These are phyloP conservation scores for Apiotrichum siamense DNA, from an alignment of 1,284 basidiomycete species.

Conservation along the genomic window DNA sequence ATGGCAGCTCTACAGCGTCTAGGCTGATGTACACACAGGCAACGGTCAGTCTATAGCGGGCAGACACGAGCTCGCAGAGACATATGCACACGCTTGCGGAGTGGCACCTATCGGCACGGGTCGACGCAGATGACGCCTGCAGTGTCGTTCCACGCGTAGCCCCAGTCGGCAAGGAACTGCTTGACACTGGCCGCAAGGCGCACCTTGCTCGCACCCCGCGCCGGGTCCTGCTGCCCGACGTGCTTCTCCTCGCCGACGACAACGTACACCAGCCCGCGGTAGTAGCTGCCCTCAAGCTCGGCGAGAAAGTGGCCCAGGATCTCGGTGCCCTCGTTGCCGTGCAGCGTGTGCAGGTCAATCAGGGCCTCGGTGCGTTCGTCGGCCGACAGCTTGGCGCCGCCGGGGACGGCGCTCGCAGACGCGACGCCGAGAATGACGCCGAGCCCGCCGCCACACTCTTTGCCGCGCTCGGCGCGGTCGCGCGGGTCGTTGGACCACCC, in stretches of 20 bases:
- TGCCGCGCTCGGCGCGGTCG: conserved; percentile 70
- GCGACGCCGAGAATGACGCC: conserved; percentile 82
- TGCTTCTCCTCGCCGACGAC: conserved; percentile 95
- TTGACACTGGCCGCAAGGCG: conserved; percentile 77
- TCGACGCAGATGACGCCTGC: conserved; percentile 87
- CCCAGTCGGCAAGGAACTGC: conserved; percentile 85
- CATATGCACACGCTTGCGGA: too few relatives aligned
- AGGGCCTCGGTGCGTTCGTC: conserved; percentile 76
- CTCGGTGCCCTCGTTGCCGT: conserved; percentile 84
- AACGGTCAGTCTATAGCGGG: too few relatives aligned
- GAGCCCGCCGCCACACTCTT: conserved; percentile 68
- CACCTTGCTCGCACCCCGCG: conserved; percentile 70
- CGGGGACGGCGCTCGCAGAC: conserved; percentile 53
- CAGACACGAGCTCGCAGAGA: too few relatives aligned
- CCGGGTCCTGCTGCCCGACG: conserved; percentile 75
- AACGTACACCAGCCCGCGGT: conserved; percentile 79
- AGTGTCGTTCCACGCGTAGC: conserved; percentile 90
- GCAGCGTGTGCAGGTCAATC: conserved; percentile 79
- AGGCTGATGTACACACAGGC: too few relatives aligned
- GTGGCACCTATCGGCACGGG: conserved; percentile 27
- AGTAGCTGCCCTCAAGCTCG: conserved; percentile 78
- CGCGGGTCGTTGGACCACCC: conserved; percentile 76
- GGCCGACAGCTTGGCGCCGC: conserved; percentile 53
- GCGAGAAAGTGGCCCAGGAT: conserved; percentile 85
- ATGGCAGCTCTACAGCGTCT: too few relatives aligned